Conservation (phyloP, 139 green algal genomes). For the Dunaliella sp. region DNA sequence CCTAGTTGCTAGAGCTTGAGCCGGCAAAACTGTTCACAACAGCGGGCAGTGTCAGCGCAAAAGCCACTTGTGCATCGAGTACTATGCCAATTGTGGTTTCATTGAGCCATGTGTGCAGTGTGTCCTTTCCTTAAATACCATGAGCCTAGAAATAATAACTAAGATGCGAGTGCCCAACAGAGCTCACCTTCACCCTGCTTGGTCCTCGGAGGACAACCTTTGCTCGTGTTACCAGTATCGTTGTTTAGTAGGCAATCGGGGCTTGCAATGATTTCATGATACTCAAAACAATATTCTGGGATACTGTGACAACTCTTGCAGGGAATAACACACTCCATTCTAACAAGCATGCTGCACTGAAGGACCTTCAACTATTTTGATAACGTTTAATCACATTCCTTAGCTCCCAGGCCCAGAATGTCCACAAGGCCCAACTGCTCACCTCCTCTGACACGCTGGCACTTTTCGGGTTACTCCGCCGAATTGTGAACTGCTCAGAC, state of each 20-base stretch:
- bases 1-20: neutral
- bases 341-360: too few species aligned
- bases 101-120: too few species aligned
- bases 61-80: neutral
- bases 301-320: neutral
- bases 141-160: too few species aligned
- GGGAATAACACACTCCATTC: neutral
- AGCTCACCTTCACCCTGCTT: too few species aligned
- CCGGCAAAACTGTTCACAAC: neutral
- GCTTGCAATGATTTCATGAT: too few species aligned
- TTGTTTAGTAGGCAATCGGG: too few species aligned
- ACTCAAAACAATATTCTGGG: neutral
- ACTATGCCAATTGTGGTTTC: neutral
- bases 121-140: too few species aligned
- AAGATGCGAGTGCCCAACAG: too few species aligned
- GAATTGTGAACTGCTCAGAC: slow-evolving; percentile 7
- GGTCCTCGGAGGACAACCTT: too few species aligned
- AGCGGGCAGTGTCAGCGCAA: neutral
- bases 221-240: too few species aligned
- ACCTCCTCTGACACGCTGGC: neutral
- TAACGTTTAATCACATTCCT: too few species aligned
- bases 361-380: too few species aligned
- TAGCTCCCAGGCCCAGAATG: neutral
- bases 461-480: neutral
- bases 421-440: neutral